phyloP scores from a whole-genome alignment of 75 land plant species.

The Pinus albicaulis region DNA sequence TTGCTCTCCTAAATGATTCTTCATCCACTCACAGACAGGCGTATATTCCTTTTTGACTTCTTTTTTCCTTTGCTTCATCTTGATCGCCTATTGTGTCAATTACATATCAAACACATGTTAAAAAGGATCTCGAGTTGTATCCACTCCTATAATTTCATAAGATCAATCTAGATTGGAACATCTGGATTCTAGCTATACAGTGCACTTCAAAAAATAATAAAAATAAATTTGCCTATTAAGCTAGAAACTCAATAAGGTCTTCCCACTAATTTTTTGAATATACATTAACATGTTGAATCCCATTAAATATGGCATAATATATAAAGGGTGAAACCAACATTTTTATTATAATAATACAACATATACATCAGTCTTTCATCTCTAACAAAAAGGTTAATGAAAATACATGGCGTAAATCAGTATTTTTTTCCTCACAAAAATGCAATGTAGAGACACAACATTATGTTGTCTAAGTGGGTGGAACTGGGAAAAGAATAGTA shows the following conservation, averaged over 20 bases:
- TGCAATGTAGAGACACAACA: too few species aligned
- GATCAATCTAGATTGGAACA: neutral
- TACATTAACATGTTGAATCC: too few species aligned
- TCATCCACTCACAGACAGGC: slow-evolving; percentile 91
- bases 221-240: neutral
- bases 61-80: slow-evolving; percentile 78
- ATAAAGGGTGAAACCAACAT: too few species aligned
- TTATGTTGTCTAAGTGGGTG: too few species aligned
- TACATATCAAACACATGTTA: neutral
- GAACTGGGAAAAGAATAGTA: too few species aligned
- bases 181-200: neutral
- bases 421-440: too few species aligned
- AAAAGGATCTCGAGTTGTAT: neutral
- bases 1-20: slow-evolving; percentile 87
- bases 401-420: too few species aligned
- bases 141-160: neutral
- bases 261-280: neutral
- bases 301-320: too few species aligned
- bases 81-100: slow-evolving; percentile 50
- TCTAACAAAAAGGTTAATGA: too few species aligned
- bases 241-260: neutral
- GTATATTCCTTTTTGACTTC: slow-evolving; percentile 75
- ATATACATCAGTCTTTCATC: too few species aligned
- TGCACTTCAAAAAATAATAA: neutral
- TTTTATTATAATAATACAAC: too few species aligned